phyloP scores from a whole-genome alignment of 495 filamentous ascomycete genomes.

The Echria macrotheca region DNA sequence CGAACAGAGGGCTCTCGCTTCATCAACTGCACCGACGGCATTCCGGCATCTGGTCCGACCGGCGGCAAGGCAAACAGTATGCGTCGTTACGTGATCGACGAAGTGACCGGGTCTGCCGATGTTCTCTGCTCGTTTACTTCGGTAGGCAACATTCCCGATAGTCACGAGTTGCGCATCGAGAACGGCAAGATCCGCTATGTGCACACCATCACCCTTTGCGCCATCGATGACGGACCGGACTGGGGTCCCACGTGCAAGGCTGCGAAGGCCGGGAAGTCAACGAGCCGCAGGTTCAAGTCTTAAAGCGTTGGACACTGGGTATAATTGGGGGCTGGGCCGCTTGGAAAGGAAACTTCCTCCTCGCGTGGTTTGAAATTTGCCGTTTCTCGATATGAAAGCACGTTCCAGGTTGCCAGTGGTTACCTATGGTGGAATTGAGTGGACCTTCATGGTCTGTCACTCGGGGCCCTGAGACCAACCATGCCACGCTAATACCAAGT shows the following conservation, averaged over 20 bases:
- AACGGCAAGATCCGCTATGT: constrained; percentile 44
- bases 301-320: too few species aligned
- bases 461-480: too few species aligned
- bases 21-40: constrained; percentile 35
- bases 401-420: too few species aligned
- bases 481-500: too few species aligned
- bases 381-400: too few species aligned
- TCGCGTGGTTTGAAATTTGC: too few species aligned
- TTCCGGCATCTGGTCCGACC: constrained; percentile 32
- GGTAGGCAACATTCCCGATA: constrained; percentile 40
- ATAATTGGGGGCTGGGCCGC: too few species aligned
- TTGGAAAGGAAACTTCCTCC: too few species aligned
- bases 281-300: too few species aligned
- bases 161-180: constrained; percentile 42
- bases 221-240: neutral
- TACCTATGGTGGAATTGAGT: too few species aligned
- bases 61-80: constrained; percentile 35
- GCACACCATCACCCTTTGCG: constrained; percentile 34
- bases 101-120: constrained; percentile 41
- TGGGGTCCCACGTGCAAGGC: neutral
- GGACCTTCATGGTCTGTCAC: too few species aligned
- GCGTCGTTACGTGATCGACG: constrained; percentile 47
- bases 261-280: neutral
- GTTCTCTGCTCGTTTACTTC: constrained; percentile 44
- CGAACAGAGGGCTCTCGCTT: constrained; percentile 38